Evolutionary conservation across 495 filamentous ascomycete genomes (phyloP), one percentile per base, ranked within the genome.

Genomic region (Staphylotrichum tortipilum): DNA sequence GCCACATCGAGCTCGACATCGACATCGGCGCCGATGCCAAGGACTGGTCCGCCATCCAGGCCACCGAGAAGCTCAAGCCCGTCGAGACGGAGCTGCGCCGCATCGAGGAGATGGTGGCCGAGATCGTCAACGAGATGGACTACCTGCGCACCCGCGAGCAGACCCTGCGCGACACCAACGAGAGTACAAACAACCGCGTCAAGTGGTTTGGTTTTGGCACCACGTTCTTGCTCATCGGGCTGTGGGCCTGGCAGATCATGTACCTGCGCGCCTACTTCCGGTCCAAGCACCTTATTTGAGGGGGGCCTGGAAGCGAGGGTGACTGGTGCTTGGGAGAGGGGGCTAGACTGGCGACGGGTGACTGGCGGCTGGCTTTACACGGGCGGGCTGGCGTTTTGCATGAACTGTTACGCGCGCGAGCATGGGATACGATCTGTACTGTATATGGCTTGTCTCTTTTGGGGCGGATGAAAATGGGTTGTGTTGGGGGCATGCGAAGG

Each of bases 1-100:
- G 91, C 39, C 76, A 84, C 63, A 75, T 98, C 58, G 92, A 97
- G 69, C 88, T 98, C 57, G 92, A 98, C 64, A 88, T 98, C 72
- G 92, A 98, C 65, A 97, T 98, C 60, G 92, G 92, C 53, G 92
- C 92, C 70, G 92, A 98, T 61, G 92, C 92, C 47, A 91, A 92
- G 66, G 92, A 98, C 74, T 98, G 92, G 92, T 88, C 84, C 46
- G 89, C 86, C 56, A 90, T 97, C 62, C 94, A 97, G 70, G 87
- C 85, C 42, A 83, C 84, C 57, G 92, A 98, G 81, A 98, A 97
- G 77, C 80, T 98, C 49, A 95, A 95, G 78, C 92, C 92, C 43
- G 78, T 95, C 57, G 92, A 98, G 76, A 89, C 89, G 19, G 92
- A 98, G 64, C 80, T 98, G 63, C 83, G 91, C 52, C 84, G 91